Conservation (phyloP, 2,329 filamentous ascomycete genomes). For the Zopfia rhizophila region DNA sequence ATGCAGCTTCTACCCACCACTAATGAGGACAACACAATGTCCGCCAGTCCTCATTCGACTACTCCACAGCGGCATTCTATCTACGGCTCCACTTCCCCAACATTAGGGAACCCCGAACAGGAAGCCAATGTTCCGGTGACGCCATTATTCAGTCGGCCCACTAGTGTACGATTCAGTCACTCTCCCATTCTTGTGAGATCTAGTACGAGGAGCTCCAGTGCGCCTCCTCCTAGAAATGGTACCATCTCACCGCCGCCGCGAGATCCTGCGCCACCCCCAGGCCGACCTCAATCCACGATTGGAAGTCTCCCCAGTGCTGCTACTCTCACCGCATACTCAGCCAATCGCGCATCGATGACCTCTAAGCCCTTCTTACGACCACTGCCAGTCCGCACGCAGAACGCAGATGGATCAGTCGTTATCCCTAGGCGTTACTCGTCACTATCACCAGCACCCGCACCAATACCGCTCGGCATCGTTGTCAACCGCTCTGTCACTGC, state of each 20-base stretch:
- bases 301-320: constrained; percentile 23
- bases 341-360: constrained; percentile 38
- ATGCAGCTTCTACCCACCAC: constrained; percentile 51
- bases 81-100: constrained; percentile 40
- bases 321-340: constrained; percentile 12
- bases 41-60: constrained; percentile 21
- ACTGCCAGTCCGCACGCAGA: constrained; percentile 46
- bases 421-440: constrained; percentile 45
- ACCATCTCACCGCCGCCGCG: constrained; percentile 43
- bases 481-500: constrained; percentile 46
- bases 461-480: constrained; percentile 35
- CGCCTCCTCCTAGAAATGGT: constrained; percentile 33
- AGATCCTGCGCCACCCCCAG: constrained; percentile 33
- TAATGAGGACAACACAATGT: constrained; percentile 42
- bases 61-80: constrained; percentile 44
- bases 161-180: constrained; percentile 20
- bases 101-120: constrained; percentile 21
- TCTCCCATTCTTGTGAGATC: constrained; percentile 32
- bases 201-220: constrained; percentile 36
- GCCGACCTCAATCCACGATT: constrained; percentile 39
- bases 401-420: constrained; percentile 35
- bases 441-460: constrained; percentile 29
- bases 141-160: constrained; percentile 15
- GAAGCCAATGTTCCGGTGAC: constrained; percentile 15
- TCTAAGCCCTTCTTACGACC: constrained; percentile 50